Base-by-base conservation (phyloP, 2,329 filamentous ascomycete genomes). In the Paradendryphiella salina region DNA sequence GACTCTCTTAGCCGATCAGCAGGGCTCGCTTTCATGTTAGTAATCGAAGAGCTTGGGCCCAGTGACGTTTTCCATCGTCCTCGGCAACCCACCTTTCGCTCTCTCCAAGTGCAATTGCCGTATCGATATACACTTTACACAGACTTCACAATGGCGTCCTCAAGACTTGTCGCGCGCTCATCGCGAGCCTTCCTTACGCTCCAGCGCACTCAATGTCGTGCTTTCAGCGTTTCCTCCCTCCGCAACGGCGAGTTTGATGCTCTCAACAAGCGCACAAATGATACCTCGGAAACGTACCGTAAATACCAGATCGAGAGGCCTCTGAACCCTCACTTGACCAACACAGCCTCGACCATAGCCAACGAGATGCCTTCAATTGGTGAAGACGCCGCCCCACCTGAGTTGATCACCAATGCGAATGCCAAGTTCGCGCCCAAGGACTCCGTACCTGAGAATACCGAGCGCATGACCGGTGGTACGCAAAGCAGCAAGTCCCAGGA, bases 381-480 rank as follows among this genome's bases (percentile, higher is more conserved):
- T 52, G 75, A 77, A 44, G 78, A 82, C 57, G 76, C 77, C 11
- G 65, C 81, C 20, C 84, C 84, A 8, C 84, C 85, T 2, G 85
- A 87, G 69, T 66, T 87, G 53, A 70, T 86, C 57, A 80, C 76
- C 60, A 79, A 79, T 15, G 78, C 80, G 44, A 81, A 85, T 59
- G 73, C 76, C 13, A 74, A 81, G 41, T 86, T 82, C 66, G 71
- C 73, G 8, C 83, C 83, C 35, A 82, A 82, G 61, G 84, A 86
- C 67, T 77, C 80, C 1, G 77, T 81, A 41, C 82, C 83, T 0
- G 81, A 85, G 63, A 85, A 84, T 66, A 84, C 84, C 7, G 80
- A 86, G 67, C 77, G 80, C 54, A 85, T 86, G 81, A 87, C 83
- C 0, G 85, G 85, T 23, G 83, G 82, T 38, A 82, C 81, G 10